Evolutionary conservation across 768 basidiomycete species (phyloP), one percentile per base, ranked within the genome.

Genomic region (Leccinum longicurvipes): DNA sequence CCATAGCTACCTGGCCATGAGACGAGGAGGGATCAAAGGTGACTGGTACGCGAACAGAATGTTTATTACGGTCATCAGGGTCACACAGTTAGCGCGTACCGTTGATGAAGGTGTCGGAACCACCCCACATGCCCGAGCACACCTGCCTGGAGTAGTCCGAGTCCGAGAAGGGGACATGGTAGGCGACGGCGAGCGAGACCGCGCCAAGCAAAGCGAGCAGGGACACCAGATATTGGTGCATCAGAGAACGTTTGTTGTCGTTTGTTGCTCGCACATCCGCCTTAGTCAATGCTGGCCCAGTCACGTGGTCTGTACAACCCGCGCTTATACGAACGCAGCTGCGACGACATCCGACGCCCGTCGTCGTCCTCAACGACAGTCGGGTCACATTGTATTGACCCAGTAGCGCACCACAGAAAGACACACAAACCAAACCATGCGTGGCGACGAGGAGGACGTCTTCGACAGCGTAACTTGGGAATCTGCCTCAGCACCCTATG

Each of bases 121-220:
- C 83, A 25, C 83, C 89, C 85, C 91, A 98, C 92, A 98, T 96
- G 51, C 95, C 95, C 58, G 89, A 92, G 74, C 95, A 98, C 70
- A 88, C 86, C 77, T 98, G 93, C 47, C 91, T 83, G 28, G 89
- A 82, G 74, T 86, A 86, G 73, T 93, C 92, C 70, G 82, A 83
- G 71, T 89, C 89, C 29, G 81, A 69, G 34, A 95, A 81, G 21
- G 84, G 74, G 47, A 83, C 83, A 55, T 87, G 78, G 73, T 82
- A 90, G 14, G 82, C 84, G 51, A 70, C 60, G 41, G 67, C 74
- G 52, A 70, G 69, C 39, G 70, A 68, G 36, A 74, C 61, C 44
- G 74, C 54, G 56, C 74, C 69, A 54, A 73, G 63, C 57, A 65
- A 49, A 10, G 56, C 63, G 53, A 65, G 19, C 55, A 68, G 52